Percentiles rank a stretch among this genome's conserved stretches.
These are phyloP conservation scores for Tuber microsphaerosporum DNA, from an alignment of 495 filamentous ascomycete species.

Conservation along the genomic window DNA sequence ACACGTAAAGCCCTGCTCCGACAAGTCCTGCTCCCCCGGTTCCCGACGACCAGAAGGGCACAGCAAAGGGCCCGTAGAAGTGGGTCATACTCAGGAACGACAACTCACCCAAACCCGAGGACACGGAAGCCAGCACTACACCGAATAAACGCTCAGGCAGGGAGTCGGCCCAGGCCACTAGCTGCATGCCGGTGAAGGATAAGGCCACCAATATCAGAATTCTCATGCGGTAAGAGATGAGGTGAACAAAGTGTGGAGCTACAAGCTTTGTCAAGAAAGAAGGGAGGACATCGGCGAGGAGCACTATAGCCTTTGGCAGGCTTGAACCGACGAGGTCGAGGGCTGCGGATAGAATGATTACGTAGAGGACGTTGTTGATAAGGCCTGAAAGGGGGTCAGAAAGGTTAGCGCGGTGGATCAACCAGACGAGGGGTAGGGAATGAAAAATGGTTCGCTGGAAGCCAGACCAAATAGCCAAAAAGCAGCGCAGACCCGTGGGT, in stretches of 20 bases:
- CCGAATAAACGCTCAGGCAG: slow-evolving; percentile 71
- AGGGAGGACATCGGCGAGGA: slow-evolving; percentile 86
- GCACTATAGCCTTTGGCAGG: slow-evolving; percentile 82
- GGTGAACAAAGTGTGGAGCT: slow-evolving; percentile 88
- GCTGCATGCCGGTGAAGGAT: slow-evolving; percentile 75
- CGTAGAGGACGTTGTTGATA: slow-evolving; percentile 97
- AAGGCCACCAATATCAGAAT: slow-evolving; percentile 63
- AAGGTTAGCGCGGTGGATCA: slow-evolving; percentile 28
- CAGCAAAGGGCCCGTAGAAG: slow-evolving; percentile 81
- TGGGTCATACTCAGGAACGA: slow-evolving; percentile 87
- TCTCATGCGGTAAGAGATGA: slow-evolving; percentile 68
- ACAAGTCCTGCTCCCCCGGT: slow-evolving; percentile 84
- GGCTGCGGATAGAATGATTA: slow-evolving; percentile 91
- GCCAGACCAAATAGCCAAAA: slow-evolving; percentile 87
- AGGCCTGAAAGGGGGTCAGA: slow-evolving; percentile 54
- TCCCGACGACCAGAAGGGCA: slow-evolving; percentile 88
- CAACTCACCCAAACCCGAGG: slow-evolving; percentile 76
- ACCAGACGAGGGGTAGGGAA: not conserved
- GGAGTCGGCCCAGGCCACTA: slow-evolving; percentile 67
- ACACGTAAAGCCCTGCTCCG: slow-evolving; percentile 77
- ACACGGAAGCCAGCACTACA: slow-evolving; percentile 75
- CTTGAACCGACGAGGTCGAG: slow-evolving; percentile 83
- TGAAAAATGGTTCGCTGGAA: slow-evolving; percentile 3
- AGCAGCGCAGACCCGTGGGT: slow-evolving; percentile 65
- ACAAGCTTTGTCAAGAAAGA: slow-evolving; percentile 80